phyloP scores from a whole-genome alignment of 1,284 basidiomycete species.

The Melampsora larici-populina region DNA sequence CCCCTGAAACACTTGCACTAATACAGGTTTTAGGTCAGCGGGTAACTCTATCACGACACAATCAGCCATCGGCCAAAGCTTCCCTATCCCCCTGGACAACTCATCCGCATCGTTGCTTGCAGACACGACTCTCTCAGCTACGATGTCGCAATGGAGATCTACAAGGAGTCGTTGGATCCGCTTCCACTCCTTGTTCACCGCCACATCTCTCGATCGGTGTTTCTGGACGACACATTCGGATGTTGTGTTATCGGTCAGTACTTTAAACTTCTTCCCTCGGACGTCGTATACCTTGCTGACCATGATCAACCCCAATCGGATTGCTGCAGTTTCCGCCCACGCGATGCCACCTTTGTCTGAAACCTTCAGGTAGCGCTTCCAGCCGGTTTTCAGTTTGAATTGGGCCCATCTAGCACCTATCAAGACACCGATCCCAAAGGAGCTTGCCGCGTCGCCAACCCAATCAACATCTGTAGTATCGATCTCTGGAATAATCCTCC shows the following conservation, averaged over 20 bases:
- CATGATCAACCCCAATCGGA: not conserved
- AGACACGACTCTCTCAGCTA: not conserved
- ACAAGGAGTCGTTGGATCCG: no score
- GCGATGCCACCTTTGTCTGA: no score
- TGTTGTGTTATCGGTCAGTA: no score
- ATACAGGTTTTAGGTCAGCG: no score
- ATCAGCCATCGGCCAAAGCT: no score
- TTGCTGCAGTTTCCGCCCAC: conserved; percentile 10
- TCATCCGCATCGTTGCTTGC: not conserved
- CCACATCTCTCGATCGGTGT: no score
- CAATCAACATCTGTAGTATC: not conserved
- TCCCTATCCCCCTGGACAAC: conserved; percentile 10
- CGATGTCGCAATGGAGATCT: not conserved
- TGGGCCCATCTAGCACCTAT: not conserved
- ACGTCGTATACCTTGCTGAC: not conserved
- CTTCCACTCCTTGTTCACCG: no score
- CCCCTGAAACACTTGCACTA: no score
- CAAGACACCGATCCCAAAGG: not conserved
- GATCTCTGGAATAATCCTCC: not conserved
- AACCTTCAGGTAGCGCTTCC: no score
- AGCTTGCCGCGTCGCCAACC: conserved; percentile 11
- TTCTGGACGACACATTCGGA: no score
- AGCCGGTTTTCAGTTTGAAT: no score
- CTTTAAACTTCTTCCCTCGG: not conserved
- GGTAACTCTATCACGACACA: no score